A percentile compares a stretch with the other conserved stretches of the same genome.
Conservation (phyloP, 805 yeast genomes). For the Diddensiella santjacobensis region DNA sequence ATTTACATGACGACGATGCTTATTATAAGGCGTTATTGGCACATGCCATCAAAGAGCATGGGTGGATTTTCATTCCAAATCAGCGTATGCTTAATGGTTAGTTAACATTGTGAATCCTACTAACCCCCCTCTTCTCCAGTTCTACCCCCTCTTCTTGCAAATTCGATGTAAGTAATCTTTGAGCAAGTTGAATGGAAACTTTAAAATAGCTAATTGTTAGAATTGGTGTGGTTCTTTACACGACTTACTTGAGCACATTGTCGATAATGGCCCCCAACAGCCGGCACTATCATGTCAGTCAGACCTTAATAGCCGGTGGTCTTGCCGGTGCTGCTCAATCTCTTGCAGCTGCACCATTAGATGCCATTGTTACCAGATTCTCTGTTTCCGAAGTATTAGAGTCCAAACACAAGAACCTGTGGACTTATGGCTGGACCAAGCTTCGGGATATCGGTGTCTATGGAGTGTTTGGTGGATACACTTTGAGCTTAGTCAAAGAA, state of each 20-base stretch:
- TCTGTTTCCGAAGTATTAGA: slow-evolving; percentile 67
- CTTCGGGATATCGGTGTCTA: slow-evolving; percentile 67
- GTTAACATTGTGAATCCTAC: not conserved
- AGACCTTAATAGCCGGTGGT: slow-evolving; percentile 69
- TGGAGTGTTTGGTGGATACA: slow-evolving; percentile 88
- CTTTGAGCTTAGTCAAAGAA: slow-evolving; percentile 75
- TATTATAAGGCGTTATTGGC: slow-evolving; percentile 52
- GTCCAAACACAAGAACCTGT: slow-evolving; percentile 64
- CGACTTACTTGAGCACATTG: slow-evolving; percentile 58
- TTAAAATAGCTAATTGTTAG: no score
- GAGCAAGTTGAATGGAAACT: no score
- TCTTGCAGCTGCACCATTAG: slow-evolving; percentile 89
- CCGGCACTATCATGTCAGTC: slow-evolving; percentile 44
- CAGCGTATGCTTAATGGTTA: slow-evolving; percentile 32
- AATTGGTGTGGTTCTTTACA: slow-evolving; percentile 80
- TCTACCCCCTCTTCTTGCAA: slow-evolving; percentile 83
- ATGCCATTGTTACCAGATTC: slow-evolving; percentile 83
- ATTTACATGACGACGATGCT: not conserved
- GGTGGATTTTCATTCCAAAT: slow-evolving; percentile 84
- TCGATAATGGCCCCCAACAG: slow-evolving; percentile 24
- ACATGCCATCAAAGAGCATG: slow-evolving; percentile 68
- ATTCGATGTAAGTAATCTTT: slow-evolving; percentile 57
- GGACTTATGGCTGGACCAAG: slow-evolving; percentile 71
- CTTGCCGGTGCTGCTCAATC: slow-evolving; percentile 85
- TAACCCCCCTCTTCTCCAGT: slow-evolving; percentile 37